Percentiles rank a stretch among this genome's conserved stretches.
Evolutionary conservation across 495 filamentous ascomycete genomes (phyloP).

Genomic region (Alectoria sarmentosa): DNA sequence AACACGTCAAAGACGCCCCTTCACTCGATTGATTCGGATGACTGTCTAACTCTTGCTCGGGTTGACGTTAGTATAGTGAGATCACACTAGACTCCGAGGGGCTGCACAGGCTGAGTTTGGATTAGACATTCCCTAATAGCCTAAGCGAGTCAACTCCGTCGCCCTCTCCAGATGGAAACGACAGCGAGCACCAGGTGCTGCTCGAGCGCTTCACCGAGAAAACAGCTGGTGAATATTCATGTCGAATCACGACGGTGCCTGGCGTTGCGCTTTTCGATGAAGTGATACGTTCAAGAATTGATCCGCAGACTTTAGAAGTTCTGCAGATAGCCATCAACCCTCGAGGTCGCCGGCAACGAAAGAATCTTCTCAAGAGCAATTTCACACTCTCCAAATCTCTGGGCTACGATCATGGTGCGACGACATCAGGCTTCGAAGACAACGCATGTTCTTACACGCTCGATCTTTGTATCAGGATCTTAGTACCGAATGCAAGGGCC

Average conservation of each 20-base stretch:
- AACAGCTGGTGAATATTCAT: constrained; percentile 4
- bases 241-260: constrained; percentile 11
- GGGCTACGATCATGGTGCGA: neutral
- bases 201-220: constrained; percentile 11
- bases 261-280: constrained; percentile 13
- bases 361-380: constrained; percentile 1
- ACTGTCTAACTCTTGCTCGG: constrained; percentile 19
- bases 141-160: constrained; percentile 15
- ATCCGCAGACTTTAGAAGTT: constrained; percentile 2
- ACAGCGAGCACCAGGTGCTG: constrained; percentile 7
- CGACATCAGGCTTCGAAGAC: neutral
- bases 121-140: constrained; percentile 15
- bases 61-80: constrained; percentile 21
- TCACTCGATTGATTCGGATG: neutral
- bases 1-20: constrained; percentile 1
- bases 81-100: neutral
- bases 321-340: constrained; percentile 16
- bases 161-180: constrained; percentile 5
- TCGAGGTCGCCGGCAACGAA: constrained; percentile 7
- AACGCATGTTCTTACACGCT: constrained; percentile 9
- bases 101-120: neutral
- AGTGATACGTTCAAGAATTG: constrained; percentile 2
- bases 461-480: constrained; percentile 19
- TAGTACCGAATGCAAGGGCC: constrained; percentile 16
- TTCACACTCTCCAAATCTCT: constrained; percentile 11